A percentile compares a stretch with the other conserved stretches of the same genome.
Evolutionary conservation across 352 stramenopile genomes (phyloP).

Genomic region (Pythium oligandrum): DNA sequence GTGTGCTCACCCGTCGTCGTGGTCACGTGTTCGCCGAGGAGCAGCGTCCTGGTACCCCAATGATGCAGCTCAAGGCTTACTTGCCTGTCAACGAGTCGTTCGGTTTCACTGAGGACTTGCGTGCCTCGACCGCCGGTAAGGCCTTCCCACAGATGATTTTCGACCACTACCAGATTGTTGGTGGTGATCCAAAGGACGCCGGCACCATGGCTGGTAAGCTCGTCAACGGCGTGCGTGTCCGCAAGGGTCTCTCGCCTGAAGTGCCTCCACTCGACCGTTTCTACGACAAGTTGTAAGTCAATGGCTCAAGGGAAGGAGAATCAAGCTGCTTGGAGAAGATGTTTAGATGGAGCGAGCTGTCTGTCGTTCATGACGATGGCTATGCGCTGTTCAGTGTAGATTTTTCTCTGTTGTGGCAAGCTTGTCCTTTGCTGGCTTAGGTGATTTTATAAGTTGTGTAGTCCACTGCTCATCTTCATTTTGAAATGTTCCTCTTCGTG

Average conservation of each 20-base stretch:
- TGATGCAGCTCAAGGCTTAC: conserved; percentile 99
- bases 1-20: conserved; percentile 97
- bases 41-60: conserved; percentile 96
- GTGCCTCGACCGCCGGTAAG: conserved; percentile 98
- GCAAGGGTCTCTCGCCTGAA: conserved; percentile 96
- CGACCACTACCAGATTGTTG: conserved; percentile 98
- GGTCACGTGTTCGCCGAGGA: conserved; percentile 99
- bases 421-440: neutral
- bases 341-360: no score
- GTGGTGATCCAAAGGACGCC: conserved; percentile 88
- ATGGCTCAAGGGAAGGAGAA: neutral
- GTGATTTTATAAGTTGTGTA: conserved; percentile 16
- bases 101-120: conserved; percentile 98
- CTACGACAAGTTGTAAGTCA: conserved; percentile 97
- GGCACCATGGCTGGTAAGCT: conserved; percentile 95
- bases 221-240: conserved; percentile 91
- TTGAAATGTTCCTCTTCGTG: no score
- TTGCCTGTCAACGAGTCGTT: conserved; percentile 99
- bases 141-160: conserved; percentile 99
- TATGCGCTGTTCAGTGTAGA: conserved; percentile 1
- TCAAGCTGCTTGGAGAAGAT: neutral
- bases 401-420: conserved; percentile 13
- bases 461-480: conserved; percentile 17
- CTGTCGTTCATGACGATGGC: no score
- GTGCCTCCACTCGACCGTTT: conserved; percentile 98